phyloP scores from a whole-genome alignment of 495 filamentous ascomycete species.

The Cenococcum geophilum region DNA sequence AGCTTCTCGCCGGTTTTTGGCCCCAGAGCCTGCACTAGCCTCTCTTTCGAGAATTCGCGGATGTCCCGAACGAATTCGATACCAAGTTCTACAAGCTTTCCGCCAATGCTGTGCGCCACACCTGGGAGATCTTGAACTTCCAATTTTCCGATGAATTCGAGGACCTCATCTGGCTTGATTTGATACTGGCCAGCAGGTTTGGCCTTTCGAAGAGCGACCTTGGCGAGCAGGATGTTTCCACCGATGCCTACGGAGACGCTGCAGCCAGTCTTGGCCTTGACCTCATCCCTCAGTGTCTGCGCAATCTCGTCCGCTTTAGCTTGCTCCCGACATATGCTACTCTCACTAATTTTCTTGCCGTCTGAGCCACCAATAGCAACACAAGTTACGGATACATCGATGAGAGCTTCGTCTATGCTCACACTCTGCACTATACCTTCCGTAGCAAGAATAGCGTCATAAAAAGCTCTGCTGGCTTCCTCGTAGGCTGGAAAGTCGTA shows the following conservation, averaged over 20 bases:
- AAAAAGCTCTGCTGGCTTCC: constrained; percentile 82
- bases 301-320: constrained; percentile 73
- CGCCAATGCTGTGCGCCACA: constrained; percentile 76
- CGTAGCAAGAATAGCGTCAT: constrained; percentile 70
- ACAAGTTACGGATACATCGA: constrained; percentile 68
- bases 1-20: constrained; percentile 90
- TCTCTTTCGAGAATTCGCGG: constrained; percentile 66
- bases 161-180: constrained; percentile 68
- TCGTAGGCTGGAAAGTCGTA: constrained; percentile 96
- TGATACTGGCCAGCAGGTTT: constrained; percentile 93
- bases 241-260: constrained; percentile 94
- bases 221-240: constrained; percentile 81
- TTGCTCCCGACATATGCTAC: constrained; percentile 74
- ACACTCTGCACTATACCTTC: constrained; percentile 88
- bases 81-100: constrained; percentile 81
- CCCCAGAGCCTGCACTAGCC: constrained; percentile 63
- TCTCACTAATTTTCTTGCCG: constrained; percentile 61
- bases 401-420: constrained; percentile 87
- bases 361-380: constrained; percentile 60
- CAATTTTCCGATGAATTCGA: constrained; percentile 68
- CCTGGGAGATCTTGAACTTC: constrained; percentile 78
- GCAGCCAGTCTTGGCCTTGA: constrained; percentile 71
- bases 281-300: constrained; percentile 53
- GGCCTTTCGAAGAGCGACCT: constrained; percentile 81
- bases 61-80: constrained; percentile 77